Conservation (phyloP, 805 yeast species). For the Candida tallmaniae region DNA sequence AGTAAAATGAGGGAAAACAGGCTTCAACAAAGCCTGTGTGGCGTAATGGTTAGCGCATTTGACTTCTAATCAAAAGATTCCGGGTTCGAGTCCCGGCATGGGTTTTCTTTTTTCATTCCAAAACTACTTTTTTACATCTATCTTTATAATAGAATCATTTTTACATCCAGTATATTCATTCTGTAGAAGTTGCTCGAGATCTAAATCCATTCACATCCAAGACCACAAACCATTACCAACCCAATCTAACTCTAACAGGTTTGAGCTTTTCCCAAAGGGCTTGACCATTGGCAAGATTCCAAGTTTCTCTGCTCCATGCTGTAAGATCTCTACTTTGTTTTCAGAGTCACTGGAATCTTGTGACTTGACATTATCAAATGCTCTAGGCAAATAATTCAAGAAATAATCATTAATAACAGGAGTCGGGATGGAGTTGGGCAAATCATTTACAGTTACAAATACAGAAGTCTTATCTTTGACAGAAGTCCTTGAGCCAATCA, state of each 20-base stretch:
- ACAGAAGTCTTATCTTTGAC: constrained; percentile 10
- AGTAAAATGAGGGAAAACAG: too few relatives aligned
- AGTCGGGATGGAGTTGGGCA: constrained; percentile 30
- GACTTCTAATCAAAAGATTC: constrained; percentile 64
- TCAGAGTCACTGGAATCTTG: constrained; percentile 9
- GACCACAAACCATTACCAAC: constrained; percentile 27
- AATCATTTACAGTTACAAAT: constrained; percentile 26
- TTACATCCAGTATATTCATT: too few relatives aligned
- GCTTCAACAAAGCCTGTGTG: constrained; percentile 51
- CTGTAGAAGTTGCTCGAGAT: too few relatives aligned
- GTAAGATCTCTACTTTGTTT: constrained; percentile 18
- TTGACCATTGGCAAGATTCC: constrained; percentile 32
- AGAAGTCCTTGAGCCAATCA: constrained; percentile 20
- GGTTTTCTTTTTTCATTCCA: constrained; percentile 14
- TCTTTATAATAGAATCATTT: too few relatives aligned
- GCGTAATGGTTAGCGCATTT: constrained; percentile 68
- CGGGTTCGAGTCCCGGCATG: constrained; percentile 59
- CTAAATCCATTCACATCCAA: constrained; percentile 22
- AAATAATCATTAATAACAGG: constrained; percentile 36
- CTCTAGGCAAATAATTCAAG: constrained; percentile 24
- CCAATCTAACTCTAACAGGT: constrained; percentile 36
- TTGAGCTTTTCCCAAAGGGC: constrained; percentile 22
- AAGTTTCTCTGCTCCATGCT: constrained; percentile 15
- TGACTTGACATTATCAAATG: constrained; percentile 10
- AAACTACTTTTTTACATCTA: background rate